A percentile compares a stretch with the other conserved stretches of the same genome.
phyloP scores from a whole-genome alignment of 148 eudicot species.

The Vaccinium corymbosum region DNA sequence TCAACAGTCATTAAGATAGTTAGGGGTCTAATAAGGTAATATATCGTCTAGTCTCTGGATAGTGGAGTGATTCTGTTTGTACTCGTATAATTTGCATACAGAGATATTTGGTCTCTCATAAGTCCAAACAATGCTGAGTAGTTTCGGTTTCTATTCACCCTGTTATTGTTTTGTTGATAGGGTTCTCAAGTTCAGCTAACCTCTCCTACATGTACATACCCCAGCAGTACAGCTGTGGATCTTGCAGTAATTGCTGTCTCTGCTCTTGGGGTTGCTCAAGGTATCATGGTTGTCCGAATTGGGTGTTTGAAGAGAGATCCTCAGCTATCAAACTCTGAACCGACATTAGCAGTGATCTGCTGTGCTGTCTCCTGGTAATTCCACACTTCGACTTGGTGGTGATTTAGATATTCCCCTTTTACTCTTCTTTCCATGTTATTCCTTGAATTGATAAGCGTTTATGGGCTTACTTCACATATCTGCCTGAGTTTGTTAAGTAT shows the following conservation, averaged over 20 bases:
- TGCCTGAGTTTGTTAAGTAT: not conserved
- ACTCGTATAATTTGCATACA: not conserved
- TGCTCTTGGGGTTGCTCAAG: constrained; percentile 38
- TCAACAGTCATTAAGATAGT: too few species aligned
- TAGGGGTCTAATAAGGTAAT: too few species aligned
- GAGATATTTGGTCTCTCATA: constrained; percentile 4
- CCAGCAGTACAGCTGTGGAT: constrained; percentile 28
- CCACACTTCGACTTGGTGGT: not conserved
- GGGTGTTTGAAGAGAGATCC: too few species aligned
- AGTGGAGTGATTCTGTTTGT: too few species aligned
- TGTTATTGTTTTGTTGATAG: constrained; percentile 29
- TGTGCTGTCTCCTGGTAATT: constrained; percentile 78
- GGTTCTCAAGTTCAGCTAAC: constrained; percentile 41
- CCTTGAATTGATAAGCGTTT: too few species aligned
- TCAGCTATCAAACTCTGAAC: too few species aligned
- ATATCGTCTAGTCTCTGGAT: too few species aligned
- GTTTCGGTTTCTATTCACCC: not conserved
- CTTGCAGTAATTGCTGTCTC: too few species aligned
- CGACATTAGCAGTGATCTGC: constrained; percentile 40
- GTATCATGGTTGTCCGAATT: constrained; percentile 20
- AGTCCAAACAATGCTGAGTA: not conserved
- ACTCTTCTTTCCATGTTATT: too few species aligned
- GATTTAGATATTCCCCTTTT: too few species aligned
- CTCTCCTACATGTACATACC: constrained; percentile 54
- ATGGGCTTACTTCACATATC: too few species aligned